Conservation (phyloP, 352 stramenopile genomes). For the Paralagenidium karlingii region DNA sequence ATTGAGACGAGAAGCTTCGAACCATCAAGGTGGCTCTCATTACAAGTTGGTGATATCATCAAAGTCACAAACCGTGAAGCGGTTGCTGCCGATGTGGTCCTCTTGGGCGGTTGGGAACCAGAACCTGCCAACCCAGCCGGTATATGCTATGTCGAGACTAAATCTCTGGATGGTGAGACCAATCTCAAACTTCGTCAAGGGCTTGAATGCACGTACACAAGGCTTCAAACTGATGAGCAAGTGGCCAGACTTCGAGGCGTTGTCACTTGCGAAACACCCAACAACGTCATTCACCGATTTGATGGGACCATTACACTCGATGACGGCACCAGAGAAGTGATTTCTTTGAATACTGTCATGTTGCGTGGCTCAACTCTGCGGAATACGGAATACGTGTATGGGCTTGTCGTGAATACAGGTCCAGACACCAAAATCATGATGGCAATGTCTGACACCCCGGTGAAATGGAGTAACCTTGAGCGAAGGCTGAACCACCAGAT, state of each 20-base stretch:
- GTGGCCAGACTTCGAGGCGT: constrained; percentile 40
- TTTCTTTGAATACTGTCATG: constrained; percentile 70
- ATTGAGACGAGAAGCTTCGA: constrained; percentile 28
- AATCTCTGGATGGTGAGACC: constrained; percentile 88
- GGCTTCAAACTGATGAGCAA: constrained; percentile 26
- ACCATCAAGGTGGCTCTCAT: constrained; percentile 45
- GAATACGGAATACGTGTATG: constrained; percentile 88
- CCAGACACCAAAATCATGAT: constrained; percentile 86
- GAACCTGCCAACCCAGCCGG: constrained; percentile 50
- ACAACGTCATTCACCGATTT: constrained; percentile 87
- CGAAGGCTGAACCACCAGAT: constrained; percentile 68
- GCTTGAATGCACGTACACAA: constrained; percentile 64
- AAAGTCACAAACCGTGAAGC: constrained; percentile 81
- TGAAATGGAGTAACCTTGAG: constrained; percentile 87
- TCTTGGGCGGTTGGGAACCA: constrained; percentile 70
- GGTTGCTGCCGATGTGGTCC: constrained; percentile 80
- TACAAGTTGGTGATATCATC: constrained; percentile 85
- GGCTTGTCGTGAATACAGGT: constrained; percentile 86
- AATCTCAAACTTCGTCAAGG: constrained; percentile 87
- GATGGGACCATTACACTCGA: constrained; percentile 70
- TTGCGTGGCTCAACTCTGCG: constrained; percentile 80
- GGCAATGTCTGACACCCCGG: constrained; percentile 53
- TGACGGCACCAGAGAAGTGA: constrained; percentile 32
- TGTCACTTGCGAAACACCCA: constrained; percentile 72
- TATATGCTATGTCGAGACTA: constrained; percentile 88